Conservation (phyloP, 208 protist genomes). For the Crithidia acanthocephali region DNA sequence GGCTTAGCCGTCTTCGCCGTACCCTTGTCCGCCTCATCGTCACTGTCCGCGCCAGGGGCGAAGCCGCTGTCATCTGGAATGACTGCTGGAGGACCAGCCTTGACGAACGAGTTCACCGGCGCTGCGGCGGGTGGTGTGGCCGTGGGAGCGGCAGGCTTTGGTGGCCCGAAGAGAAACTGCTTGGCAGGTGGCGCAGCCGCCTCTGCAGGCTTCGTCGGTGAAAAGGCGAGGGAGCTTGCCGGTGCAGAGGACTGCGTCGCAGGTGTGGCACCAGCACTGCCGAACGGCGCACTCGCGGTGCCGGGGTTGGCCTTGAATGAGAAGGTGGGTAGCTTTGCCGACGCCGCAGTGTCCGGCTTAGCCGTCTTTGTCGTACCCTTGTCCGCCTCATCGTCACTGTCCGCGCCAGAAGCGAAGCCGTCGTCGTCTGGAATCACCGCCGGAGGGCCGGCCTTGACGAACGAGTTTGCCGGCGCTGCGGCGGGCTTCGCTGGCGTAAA, state of each 20-base stretch:
- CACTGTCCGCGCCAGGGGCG: conserved; percentile 61
- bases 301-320: conserved; percentile 13
- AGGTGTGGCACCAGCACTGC: neutral
- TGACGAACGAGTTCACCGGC: conserved; percentile 27
- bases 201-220: conserved; percentile 14
- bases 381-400: conserved; percentile 58
- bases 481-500: neutral
- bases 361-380: conserved; percentile 4
- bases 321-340: conserved; percentile 32
- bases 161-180: neutral
- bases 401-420: conserved; percentile 68
- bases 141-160: neutral
- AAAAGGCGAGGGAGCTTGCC: conserved; percentile 27
- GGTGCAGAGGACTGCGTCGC: neutral
- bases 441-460: conserved; percentile 48
- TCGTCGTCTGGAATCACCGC: conserved; percentile 67
- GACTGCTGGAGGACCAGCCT: conserved; percentile 57
- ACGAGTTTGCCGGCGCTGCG: conserved; percentile 26
- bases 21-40: conserved; percentile 43
- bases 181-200: neutral
- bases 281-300: neutral
- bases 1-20: neutral
- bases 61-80: conserved; percentile 73
- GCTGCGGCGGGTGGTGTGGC: neutral
- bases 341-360: conserved; percentile 18